Evolutionary conservation across 2,329 filamentous ascomycete species (phyloP), one percentile per base, ranked within the genome.

Genomic region (Dactylella cylindrospora): DNA sequence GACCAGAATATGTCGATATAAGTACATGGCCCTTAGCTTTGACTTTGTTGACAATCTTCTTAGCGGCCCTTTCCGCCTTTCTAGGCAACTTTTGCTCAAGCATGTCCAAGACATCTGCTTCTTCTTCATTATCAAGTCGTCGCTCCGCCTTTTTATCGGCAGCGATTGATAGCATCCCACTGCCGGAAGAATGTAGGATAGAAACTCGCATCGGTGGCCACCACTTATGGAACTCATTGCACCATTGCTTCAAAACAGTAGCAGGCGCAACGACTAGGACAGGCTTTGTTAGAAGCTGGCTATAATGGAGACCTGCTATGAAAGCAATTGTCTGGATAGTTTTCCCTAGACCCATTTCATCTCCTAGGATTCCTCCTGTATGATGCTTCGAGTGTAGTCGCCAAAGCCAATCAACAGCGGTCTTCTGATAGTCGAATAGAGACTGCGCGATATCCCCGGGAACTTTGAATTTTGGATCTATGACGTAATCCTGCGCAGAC

Each of bases 301-400:
- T 97, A 73, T 96, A 90, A 71, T 98, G 93, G 6, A 98, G 76
- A 2, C 89, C 88, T 2, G 93, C 90, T 41, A 98, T 77, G 68
- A 95, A 95, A 0, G 89, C 84, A 44, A 88, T 87, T 38, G 83
- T 78, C 70, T 88, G 84, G 20, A 88, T 85, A 1, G 93, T 98
- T 75, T 98, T 98, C 3, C 93, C 93, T n/a, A 98, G 76, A 0
- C 94, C 93, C 93, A 98, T 98, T 73, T 98, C 93, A 70, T 98
- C 93, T 4, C 91, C 93, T 31, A 98, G 81, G 49, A 98, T 97
- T 2, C 93, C 93, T 19, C 93, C 93, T 3, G 95, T 90, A 62
- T 57, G 52, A 36, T 86, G 82, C 71, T 96, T 90, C 52, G 84
- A 83, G 71, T 95, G 91, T 2, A 98, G 77, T 72, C 98, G 91